Evolutionary conservation across 1,284 basidiomycete genomes (phyloP), one percentile per base, ranked within the genome.

Genomic region (Pascua guehoae): DNA sequence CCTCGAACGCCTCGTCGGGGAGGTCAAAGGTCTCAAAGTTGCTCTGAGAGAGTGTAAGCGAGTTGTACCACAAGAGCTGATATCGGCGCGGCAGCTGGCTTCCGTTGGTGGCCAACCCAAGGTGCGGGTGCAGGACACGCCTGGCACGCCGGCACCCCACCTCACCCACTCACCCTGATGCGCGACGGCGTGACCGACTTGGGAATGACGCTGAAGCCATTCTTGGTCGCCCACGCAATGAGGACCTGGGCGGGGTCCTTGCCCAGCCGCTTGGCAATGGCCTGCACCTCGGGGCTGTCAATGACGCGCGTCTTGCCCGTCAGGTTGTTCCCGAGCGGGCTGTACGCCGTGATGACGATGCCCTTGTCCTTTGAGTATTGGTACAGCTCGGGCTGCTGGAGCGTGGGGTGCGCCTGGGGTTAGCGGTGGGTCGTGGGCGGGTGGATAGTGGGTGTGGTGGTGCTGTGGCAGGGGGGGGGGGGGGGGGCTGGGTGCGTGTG

Each of bases 1-100:
- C 79, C 54, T 85, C 77, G 64, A 85, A 86, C 67, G 88, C 86
- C 44, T 84, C 83, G 57, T 84, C 70, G 65, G 77, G 79, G 46
- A 89, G 79, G 64, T 82, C 79, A 58, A 89, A 79, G 63, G 88
- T 82, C 71, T 86, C 77, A 77, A 88, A 86, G 79, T 90, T 89
- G 65, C 84, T 84, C 24, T 32, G 24, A 7, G 24, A 32, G 54
- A 74, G 66, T 49, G 24, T 32, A 7, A 32, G 24, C 24, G 24
- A 32, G 24, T 32, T 32, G 24, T n/a, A 45, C 56, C 14, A 32
- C 24, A 32, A 32, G 24, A 32, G 24, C 24, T 32, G 24, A 32
- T 32, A 7, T 32, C 24, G 24, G 7, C 24, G 24, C 7, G 24
- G 24, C 24, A 32, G 24, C 24, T 32, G 24, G 24, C 24, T 32